These are phyloP conservation scores for Monosporascus cannonballus DNA, from an alignment of 2,329 filamentous ascomycete genomes.

Conservation along the genomic window DNA sequence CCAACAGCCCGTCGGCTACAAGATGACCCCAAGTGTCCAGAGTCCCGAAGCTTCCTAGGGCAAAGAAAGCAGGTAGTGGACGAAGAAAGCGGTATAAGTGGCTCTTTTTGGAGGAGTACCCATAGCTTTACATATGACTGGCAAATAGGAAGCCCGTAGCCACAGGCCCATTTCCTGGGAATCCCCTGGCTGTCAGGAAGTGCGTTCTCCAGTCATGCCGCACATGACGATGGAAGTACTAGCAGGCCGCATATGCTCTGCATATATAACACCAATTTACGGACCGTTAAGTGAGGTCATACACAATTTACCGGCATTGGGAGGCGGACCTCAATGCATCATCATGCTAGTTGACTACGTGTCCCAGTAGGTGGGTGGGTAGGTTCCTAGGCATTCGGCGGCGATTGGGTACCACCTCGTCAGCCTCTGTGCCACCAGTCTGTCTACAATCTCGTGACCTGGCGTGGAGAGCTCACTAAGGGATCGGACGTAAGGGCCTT, in stretches of 20 bases:
- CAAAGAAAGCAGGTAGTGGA: too few species aligned
- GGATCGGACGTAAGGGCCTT: not conserved
- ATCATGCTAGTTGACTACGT: not conserved
- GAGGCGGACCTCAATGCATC: not conserved
- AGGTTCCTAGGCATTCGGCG: not conserved
- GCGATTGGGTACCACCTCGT: not conserved
- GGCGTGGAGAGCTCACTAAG: not conserved
- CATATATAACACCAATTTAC: not conserved
- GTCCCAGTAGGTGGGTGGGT: not conserved
- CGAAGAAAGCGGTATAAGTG: too few species aligned
- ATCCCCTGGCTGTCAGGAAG: too few species aligned
- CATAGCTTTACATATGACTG: too few species aligned
- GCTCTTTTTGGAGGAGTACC: too few species aligned
- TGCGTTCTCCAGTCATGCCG: too few species aligned
- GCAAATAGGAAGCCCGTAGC: too few species aligned
- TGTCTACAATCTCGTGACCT: not conserved
- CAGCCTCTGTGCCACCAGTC: not conserved
- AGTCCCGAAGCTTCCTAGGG: too few species aligned
- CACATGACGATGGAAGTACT: too few species aligned
- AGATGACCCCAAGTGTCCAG: too few species aligned
- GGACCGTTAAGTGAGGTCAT: not conserved
- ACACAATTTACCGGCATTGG: not conserved
- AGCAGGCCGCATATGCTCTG: not conserved
- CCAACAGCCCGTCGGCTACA: too few species aligned
- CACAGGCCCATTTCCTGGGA: too few species aligned